phyloP scores from a whole-genome alignment of 1,284 basidiomycete species.

The Apiotrichum veenhuisii region DNA sequence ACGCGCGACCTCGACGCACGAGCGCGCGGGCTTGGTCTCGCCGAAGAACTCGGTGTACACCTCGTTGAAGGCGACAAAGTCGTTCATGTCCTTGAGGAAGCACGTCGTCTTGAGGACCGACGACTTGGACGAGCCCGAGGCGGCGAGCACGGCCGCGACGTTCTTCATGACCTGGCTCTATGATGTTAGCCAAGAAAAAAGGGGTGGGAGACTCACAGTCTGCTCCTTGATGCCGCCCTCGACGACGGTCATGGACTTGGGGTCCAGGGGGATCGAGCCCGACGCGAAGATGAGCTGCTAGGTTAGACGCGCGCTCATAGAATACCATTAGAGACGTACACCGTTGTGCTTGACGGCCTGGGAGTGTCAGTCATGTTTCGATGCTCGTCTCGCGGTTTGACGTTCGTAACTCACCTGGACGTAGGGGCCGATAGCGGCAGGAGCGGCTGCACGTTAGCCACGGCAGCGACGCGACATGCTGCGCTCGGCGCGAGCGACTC shows the following conservation, averaged over 20 bases:
- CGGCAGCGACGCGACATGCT: too few species aligned
- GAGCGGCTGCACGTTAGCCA: conserved; percentile 61
- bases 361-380: conserved; percentile 3
- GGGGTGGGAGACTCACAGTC: conserved; percentile 52
- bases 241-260: conserved; percentile 68
- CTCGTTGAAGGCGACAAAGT: conserved; percentile 78
- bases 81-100: conserved; percentile 88
- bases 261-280: conserved; percentile 83
- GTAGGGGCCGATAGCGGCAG: conserved; percentile 85
- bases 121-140: conserved; percentile 68
- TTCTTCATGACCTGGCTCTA: conserved; percentile 78
- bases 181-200: background rate
- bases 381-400: background rate
- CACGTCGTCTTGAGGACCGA: conserved; percentile 86
- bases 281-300: conserved; percentile 71
- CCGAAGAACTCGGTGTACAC: conserved; percentile 74
- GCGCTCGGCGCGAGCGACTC: conserved; percentile 14
- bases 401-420: conserved; percentile 50
- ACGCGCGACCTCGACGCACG: conserved; percentile 76
- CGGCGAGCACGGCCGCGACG: conserved; percentile 76
- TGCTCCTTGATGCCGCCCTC: conserved; percentile 77
- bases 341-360: conserved; percentile 83
- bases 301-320: background rate
- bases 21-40: conserved; percentile 87
- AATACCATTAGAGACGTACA: conserved; percentile 31